Conservation (phyloP, 2,329 filamentous ascomycete species). For the Fusarium staphyleae region DNA sequence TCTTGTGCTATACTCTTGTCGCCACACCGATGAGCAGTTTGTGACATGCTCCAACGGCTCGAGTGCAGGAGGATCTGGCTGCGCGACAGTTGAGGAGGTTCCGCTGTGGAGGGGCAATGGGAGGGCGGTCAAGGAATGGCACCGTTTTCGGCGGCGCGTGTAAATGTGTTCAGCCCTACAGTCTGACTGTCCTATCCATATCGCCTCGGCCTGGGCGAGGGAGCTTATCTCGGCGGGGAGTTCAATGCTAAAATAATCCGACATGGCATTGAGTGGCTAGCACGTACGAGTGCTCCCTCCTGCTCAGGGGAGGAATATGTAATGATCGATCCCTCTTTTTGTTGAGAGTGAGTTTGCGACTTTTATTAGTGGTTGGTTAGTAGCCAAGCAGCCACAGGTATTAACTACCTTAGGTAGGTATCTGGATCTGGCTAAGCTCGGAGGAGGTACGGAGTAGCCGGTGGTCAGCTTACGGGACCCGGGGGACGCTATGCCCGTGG, state of each 20-base stretch:
- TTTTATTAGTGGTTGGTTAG: conserved; percentile 14
- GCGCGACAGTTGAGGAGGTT: conserved; percentile 12
- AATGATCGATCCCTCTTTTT: conserved; percentile 1
- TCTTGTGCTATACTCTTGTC: conserved; percentile 2
- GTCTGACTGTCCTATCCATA: conserved; percentile 10
- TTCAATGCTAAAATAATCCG: background rate
- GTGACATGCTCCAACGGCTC: conserved; percentile 9
- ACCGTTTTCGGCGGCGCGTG: conserved; percentile 17
- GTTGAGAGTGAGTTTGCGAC: conserved; percentile 5
- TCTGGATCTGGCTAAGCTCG: conserved; percentile 18
- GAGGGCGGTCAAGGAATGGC: conserved; percentile 26
- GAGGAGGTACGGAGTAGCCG: conserved; percentile 19
- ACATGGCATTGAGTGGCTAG: background rate
- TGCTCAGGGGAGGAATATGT: conserved; percentile 17
- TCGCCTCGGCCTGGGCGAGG: background rate
- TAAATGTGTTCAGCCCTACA: conserved; percentile 34
- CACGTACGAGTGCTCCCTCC: background rate
- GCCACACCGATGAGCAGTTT: background rate
- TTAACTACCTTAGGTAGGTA: no score
- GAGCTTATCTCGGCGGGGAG: background rate
- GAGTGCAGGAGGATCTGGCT: background rate
- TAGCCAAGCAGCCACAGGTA: background rate
- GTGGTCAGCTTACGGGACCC: conserved; percentile 21
- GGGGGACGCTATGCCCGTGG: conserved; percentile 21
- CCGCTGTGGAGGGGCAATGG: conserved; percentile 18